Evolutionary conservation across 1,139 yeast genomes (phyloP).

Genomic region (Diutina siamensis): DNA sequence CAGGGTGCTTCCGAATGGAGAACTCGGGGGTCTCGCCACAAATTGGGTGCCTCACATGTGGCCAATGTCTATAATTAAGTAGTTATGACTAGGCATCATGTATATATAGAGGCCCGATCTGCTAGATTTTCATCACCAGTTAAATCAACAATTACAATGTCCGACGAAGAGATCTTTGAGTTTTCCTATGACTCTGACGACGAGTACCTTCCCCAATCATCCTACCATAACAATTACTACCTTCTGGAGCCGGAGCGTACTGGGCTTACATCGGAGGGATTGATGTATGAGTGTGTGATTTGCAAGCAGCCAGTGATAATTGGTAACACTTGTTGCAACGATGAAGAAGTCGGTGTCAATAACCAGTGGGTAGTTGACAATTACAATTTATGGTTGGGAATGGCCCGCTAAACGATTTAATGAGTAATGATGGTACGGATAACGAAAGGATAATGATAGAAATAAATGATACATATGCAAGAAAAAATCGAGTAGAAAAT

Average conservation of each 20-base stretch:
- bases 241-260: not conserved
- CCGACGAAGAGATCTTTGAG: conserved; percentile 6
- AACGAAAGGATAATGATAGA: too few species aligned
- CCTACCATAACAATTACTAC: not conserved
- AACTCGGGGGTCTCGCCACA: not conserved
- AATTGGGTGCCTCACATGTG: not conserved
- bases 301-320: conserved; percentile 1
- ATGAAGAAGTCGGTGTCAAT: not conserved
- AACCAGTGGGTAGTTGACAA: not conserved
- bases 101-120: not conserved
- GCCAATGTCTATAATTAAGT: not conserved
- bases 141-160: not conserved
- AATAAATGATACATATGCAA: too few species aligned
- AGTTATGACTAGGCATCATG: not conserved
- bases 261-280: not conserved
- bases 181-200: conserved; percentile 5
- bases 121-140: not conserved
- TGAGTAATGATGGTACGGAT: too few species aligned
- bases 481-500: too few species aligned
- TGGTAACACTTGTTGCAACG: conserved; percentile 3
- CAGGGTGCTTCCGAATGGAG: not conserved
- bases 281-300: conserved; percentile 5
- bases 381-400: conserved; percentile 3
- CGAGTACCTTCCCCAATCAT: not conserved
- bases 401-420: conserved; percentile 1